Evolutionary conservation across 257 asterid species (phyloP).

Genomic region (Salvia splendens): DNA sequence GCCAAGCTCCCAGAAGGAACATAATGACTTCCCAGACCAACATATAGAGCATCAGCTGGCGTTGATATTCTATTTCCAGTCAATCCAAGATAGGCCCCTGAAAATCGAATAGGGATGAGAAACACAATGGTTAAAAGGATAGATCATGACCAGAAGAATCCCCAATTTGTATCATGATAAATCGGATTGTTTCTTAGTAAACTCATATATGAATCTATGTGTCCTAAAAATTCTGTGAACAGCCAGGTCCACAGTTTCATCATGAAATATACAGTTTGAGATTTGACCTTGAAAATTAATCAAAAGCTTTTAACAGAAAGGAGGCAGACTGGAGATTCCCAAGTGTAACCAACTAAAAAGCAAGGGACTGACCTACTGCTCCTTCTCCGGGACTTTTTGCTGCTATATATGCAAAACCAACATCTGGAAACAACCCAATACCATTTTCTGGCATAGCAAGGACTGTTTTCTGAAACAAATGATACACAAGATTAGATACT

Average conservation of each 20-base stretch:
- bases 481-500: constrained; percentile 26
- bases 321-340: constrained; percentile 1
- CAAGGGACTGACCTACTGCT: constrained; percentile 67
- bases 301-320: constrained; percentile 21
- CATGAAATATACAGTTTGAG: constrained; percentile 1
- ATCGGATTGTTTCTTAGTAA: constrained; percentile 6
- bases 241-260: not conserved
- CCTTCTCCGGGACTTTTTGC: constrained; percentile 98
- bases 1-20: constrained; percentile 82
- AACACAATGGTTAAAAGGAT: constrained; percentile 9
- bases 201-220: not conserved
- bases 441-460: constrained; percentile 99
- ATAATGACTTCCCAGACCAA: constrained; percentile 90
- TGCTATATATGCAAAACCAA: constrained; percentile 96
- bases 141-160: constrained; percentile 10
- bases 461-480: constrained; percentile 71
- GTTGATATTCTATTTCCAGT: constrained; percentile 88
- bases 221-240: not conserved
- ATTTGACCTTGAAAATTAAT: not conserved
- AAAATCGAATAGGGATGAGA: constrained; percentile 25
- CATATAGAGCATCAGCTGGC: constrained; percentile 94
- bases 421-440: constrained; percentile 95
- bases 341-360: constrained; percentile 24
- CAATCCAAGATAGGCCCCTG: constrained; percentile 96
- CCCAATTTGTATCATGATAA: constrained; percentile 11